These are phyloP conservation scores for Leccinum obscurum DNA, from an alignment of 768 basidiomycete species.

Conservation along the genomic window DNA sequence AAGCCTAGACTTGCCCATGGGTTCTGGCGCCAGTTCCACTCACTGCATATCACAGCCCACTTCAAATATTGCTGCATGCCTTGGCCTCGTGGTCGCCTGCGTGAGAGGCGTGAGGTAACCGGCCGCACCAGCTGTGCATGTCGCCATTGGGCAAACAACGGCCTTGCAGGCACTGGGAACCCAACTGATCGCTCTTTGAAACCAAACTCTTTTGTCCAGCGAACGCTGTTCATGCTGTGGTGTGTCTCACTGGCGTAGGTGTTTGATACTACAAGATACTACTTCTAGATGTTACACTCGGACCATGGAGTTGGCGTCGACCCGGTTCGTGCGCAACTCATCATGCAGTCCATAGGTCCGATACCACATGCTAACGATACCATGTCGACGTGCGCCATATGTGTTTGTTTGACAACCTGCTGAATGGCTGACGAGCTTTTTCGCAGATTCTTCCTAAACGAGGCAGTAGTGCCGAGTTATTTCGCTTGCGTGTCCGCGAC, in stretches of 20 bases:
- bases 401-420: background rate
- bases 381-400: background rate
- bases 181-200: background rate
- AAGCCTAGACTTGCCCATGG: background rate
- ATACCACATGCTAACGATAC: background rate
- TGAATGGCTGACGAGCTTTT: background rate
- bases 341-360: background rate
- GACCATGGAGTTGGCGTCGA: background rate
- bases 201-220: background rate
- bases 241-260: background rate
- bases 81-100: background rate
- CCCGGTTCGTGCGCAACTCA: background rate
- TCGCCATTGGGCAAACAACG: background rate
- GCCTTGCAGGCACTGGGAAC: background rate
- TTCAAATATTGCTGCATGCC: background rate
- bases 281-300: background rate
- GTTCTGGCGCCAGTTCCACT: background rate
- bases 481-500: background rate
- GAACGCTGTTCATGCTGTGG: background rate
- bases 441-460: background rate
- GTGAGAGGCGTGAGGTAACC: background rate
- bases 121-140: background rate
- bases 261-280: background rate
- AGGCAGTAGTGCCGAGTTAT: background rate
- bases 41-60: background rate